Conservation (phyloP, 139 green algal species). For the Chlamydomonas eustigma region DNA sequence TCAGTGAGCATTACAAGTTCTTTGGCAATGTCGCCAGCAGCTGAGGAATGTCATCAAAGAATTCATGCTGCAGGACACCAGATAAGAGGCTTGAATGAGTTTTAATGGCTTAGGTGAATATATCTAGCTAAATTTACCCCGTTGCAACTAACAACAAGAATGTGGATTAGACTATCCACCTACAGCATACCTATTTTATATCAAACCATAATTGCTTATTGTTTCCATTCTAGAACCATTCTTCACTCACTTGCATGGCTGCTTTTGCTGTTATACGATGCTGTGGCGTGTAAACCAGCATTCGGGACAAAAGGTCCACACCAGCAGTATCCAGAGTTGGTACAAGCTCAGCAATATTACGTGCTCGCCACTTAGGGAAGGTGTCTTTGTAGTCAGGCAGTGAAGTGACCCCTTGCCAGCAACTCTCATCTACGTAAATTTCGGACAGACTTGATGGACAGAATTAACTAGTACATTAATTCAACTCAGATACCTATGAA, state of each 20-base stretch:
- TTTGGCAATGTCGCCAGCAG: background rate
- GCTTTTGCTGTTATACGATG: slow-evolving; percentile 16
- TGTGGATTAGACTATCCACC: background rate
- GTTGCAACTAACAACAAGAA: too few relatives aligned
- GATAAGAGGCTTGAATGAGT: too few relatives aligned
- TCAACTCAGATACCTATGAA: too few relatives aligned
- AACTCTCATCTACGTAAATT: slow-evolving; percentile 49
- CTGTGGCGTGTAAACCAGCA: slow-evolving; percentile 63
- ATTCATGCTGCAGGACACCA: slow-evolving; percentile 70
- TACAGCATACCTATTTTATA: background rate
- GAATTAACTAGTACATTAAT: too few relatives aligned
- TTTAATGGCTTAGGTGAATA: too few relatives aligned
- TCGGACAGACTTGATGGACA: too few relatives aligned
- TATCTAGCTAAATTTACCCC: too few relatives aligned
- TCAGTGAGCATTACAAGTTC: too few relatives aligned
- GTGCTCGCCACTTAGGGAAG: slow-evolving; percentile 60
- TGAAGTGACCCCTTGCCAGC: slow-evolving; percentile 51
- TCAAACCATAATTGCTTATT: too few relatives aligned
- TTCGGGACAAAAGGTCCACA: slow-evolving; percentile 68
- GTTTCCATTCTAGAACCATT: background rate
- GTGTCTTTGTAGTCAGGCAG: slow-evolving; percentile 79
- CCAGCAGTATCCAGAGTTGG: slow-evolving; percentile 60
- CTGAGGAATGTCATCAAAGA: slow-evolving; percentile 64
- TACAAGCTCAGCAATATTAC: slow-evolving; percentile 33
- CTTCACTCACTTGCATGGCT: slow-evolving; percentile 36